These are phyloP conservation scores for Plasmopara viticola DNA, from an alignment of 352 stramenopile genomes.

Conservation along the genomic window DNA sequence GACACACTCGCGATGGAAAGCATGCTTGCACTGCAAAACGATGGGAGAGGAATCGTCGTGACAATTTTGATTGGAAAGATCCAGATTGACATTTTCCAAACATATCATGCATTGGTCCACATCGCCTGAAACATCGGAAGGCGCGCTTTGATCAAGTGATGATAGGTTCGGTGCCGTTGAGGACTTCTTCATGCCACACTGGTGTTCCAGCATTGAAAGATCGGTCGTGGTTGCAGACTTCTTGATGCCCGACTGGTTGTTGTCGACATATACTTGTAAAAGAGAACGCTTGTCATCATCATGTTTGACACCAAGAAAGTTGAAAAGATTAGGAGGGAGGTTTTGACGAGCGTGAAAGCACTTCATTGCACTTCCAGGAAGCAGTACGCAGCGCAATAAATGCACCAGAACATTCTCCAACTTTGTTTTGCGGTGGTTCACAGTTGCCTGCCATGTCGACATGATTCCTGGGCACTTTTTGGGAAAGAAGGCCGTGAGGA, in stretches of 20 bases:
- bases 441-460: slow-evolving; percentile 31
- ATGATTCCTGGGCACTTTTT: slow-evolving; percentile 42
- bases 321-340: slow-evolving; percentile 43
- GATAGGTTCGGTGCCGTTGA: slow-evolving; percentile 23
- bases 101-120: slow-evolving; percentile 44
- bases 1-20: slow-evolving; percentile 64
- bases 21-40: slow-evolving; percentile 52
- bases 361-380: slow-evolving; percentile 69
- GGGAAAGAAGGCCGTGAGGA: slow-evolving; percentile 51
- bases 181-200: slow-evolving; percentile 26
- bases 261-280: slow-evolving; percentile 64
- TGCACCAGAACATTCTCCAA: slow-evolving; percentile 56
- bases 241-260: slow-evolving; percentile 30
- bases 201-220: slow-evolving; percentile 22
- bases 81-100: slow-evolving; percentile 34
- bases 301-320: slow-evolving; percentile 54
- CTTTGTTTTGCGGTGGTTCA: slow-evolving; percentile 47
- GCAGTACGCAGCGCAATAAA: slow-evolving; percentile 52
- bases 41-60: slow-evolving; percentile 23
- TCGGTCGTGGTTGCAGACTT: slow-evolving; percentile 23
- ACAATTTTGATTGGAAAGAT: slow-evolving; percentile 11
- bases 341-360: slow-evolving; percentile 41
- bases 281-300: slow-evolving; percentile 49
- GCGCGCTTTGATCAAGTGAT: slow-evolving; percentile 14
- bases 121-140: slow-evolving; percentile 8